These are phyloP conservation scores for Rugonectria rugulosa DNA, from an alignment of 2,329 filamentous ascomycete genomes.

Conservation along the genomic window DNA sequence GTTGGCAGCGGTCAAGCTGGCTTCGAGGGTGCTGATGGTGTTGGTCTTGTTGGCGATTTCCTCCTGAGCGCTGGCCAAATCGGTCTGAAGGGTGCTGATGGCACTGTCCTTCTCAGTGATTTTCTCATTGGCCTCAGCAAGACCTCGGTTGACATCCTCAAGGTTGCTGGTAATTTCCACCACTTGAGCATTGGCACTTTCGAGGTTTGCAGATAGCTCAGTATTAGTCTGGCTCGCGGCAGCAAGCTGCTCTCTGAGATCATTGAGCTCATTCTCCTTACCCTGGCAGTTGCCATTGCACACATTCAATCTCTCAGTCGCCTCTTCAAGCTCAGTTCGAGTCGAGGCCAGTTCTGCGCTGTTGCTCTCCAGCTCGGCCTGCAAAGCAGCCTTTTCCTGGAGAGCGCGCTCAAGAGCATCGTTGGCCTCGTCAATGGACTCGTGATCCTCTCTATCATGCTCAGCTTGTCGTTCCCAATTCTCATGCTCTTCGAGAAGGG, in stretches of 20 bases:
- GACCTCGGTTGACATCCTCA: not conserved
- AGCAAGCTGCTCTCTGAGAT: constrained; percentile 1
- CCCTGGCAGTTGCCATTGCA: constrained; percentile 2
- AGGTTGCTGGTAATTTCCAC: not conserved
- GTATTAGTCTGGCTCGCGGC: not conserved
- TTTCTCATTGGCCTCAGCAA: constrained; percentile 1
- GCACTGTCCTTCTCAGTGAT: not conserved
- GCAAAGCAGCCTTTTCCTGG: not conserved
- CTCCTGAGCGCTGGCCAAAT: too few species aligned
- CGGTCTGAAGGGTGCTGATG: not conserved
- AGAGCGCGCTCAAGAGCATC: constrained; percentile 2
- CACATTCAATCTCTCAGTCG: not conserved
- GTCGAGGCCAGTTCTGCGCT: not conserved
- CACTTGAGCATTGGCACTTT: not conserved
- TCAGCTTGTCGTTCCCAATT: not conserved
- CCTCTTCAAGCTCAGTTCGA: not conserved
- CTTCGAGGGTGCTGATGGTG: constrained; percentile 3
- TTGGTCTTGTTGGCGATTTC: not conserved
- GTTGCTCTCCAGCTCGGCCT: constrained; percentile 2
- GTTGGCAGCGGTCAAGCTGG: not conserved
- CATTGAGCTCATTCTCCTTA: not conserved
- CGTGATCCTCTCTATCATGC: constrained; percentile 2
- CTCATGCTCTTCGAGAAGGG: constrained; percentile 6
- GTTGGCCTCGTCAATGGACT: not conserved
- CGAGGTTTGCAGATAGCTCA: not conserved